Conservation (phyloP, 108 stramenopile genomes). For the Nitzschia inconspicua region DNA sequence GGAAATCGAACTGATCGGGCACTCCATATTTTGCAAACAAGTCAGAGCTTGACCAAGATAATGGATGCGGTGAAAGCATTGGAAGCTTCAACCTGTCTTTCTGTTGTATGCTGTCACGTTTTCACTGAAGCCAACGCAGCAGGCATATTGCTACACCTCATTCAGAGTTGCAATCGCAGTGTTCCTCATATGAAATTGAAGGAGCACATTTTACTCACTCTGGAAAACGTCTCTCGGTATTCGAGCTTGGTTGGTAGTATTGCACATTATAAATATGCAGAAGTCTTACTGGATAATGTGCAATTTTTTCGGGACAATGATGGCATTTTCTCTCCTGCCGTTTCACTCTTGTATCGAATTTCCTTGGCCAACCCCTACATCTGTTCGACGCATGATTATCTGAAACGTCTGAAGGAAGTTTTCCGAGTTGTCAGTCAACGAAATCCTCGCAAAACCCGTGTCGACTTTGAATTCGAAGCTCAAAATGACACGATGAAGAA, state of each 20-base stretch:
- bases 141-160: conserved; percentile 58
- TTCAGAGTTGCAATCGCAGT: conserved; percentile 86
- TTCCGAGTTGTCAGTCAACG: conserved; percentile 13
- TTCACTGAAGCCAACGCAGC: conserved; percentile 64
- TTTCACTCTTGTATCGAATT: conserved; percentile 24
- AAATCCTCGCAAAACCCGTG: not conserved
- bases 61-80: conserved; percentile 64
- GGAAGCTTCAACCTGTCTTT: conserved; percentile 68
- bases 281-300: conserved; percentile 72
- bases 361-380: conserved; percentile 8
- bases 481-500: not conserved
- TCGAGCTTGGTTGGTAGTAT: conserved; percentile 34
- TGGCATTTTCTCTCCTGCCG: conserved; percentile 47
- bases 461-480: not conserved
- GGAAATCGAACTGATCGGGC: conserved; percentile 34
- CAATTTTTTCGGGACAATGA: conserved; percentile 91
- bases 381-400: conserved; percentile 41
- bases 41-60: conserved; percentile 63
- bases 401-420: conserved; percentile 48
- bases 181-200: conserved; percentile 86
- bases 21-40: conserved; percentile 51
- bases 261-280: conserved; percentile 38
- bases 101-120: conserved; percentile 57
- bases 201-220: conserved; percentile 53
- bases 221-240: conserved; percentile 74